phyloP scores from a whole-genome alignment of 768 basidiomycete genomes.

The Tylopilus subfusipes region DNA sequence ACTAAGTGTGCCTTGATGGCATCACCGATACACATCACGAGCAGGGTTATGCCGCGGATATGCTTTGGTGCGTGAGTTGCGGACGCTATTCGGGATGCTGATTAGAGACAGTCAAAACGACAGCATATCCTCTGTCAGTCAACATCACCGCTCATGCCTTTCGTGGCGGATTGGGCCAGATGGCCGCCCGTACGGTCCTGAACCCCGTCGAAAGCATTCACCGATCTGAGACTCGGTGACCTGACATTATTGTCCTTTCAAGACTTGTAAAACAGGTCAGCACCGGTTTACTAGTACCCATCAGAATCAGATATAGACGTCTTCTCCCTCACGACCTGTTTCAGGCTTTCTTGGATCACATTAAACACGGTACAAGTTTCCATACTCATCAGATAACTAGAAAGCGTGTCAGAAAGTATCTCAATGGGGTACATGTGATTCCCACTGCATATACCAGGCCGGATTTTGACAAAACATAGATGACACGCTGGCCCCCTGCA shows the following conservation, averaged over 20 bases:
- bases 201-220: not conserved
- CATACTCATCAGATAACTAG: not conserved
- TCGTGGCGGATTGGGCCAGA: not conserved
- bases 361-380: not conserved
- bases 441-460: not conserved
- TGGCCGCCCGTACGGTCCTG: not conserved
- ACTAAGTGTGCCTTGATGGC: too few species aligned
- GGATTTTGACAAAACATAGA: not conserved
- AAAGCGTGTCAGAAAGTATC: not conserved
- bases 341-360: not conserved
- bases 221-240: not conserved
- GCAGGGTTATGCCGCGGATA: too few species aligned
- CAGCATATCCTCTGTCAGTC: not conserved
- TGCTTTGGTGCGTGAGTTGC: too few species aligned
- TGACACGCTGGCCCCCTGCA: not conserved
- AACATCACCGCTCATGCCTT: not conserved
- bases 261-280: not conserved
- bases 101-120: not conserved
- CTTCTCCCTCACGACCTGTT: not conserved
- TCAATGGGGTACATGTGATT: not conserved
- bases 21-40: too few species aligned
- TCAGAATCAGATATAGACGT: not conserved
- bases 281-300: not conserved
- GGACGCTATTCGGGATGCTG: too few species aligned
- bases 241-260: not conserved